Conservation (phyloP, 345 rosid species). For the Brassica rapa region DNA sequence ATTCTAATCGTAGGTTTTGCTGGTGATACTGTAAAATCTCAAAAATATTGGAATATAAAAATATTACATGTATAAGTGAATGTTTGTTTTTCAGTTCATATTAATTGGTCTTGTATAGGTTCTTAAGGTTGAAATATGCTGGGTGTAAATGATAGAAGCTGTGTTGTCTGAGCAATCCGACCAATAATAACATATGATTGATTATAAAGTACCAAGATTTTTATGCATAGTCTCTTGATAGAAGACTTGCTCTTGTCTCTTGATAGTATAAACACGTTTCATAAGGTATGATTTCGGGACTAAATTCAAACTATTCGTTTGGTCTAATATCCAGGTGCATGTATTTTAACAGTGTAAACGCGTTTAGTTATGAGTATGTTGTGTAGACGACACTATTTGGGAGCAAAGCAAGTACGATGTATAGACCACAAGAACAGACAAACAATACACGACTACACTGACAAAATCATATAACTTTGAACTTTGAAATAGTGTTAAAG, state of each 20-base stretch:
- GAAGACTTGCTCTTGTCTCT: background rate
- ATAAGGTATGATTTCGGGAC: background rate
- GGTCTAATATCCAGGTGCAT: background rate
- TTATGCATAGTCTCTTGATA: background rate
- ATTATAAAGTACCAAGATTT: background rate
- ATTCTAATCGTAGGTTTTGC: background rate
- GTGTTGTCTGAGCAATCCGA: background rate
- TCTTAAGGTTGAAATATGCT: background rate
- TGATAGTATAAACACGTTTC: background rate
- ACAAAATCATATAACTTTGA: background rate
- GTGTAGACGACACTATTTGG: conserved; percentile 14
- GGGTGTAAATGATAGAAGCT: conserved; percentile 6
- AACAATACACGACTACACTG: background rate
- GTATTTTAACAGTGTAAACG: conserved; percentile 8
- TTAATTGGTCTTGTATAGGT: background rate
- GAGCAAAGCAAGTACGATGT: conserved; percentile 12
- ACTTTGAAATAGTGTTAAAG: background rate
- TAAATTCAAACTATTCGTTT: background rate
- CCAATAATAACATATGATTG: background rate
- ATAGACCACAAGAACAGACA: background rate
- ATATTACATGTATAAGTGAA: background rate
- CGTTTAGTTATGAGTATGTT: conserved; percentile 4
- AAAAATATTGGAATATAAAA: background rate
- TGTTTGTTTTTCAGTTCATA: background rate
- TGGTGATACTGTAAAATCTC: background rate